Evolutionary conservation across 1,139 yeast species (phyloP), one percentile per base, ranked within the genome.

Genomic region (Arxiozyma slooffiae): DNA sequence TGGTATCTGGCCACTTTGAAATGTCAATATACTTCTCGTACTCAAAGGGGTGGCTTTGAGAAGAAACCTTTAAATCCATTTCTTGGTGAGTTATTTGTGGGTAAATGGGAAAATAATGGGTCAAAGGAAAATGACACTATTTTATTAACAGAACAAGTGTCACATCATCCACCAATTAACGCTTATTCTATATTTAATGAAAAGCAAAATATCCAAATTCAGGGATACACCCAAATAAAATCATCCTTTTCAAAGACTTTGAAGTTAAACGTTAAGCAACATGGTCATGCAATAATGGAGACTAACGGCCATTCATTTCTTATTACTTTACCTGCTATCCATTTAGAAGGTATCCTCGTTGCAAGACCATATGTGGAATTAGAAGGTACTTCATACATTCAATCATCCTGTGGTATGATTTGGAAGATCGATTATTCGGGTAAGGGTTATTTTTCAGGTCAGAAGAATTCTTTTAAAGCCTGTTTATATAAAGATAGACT

Each of bases 101-200:
- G 96, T 48, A 81, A 83, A 63, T 88, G 96, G 95, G 73, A 71
- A 20, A 82, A 79, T 57, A 67, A 67, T 47, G 62, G 76, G 20
- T 64, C 68, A 24, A 77, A 74, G 38, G 62, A 63, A 16, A 94
- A 95, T 36, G 90, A 84, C 56, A 85, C 96, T 20, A 69, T 78
- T 18, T 74, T 90, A 56, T 75, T 87, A 50, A 80, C 90, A 52
- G 97, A 92, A 68, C 97, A 92, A 70, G 97, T 90, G 21, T 81
- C 89, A 55, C 97, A 90, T 70, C 97, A 90, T 66, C 97, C 97
- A 18, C 97, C 97, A 22, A 82, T 86, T 38, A 89, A 97, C 18
- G 97, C 94, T 2, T 92, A 88, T 66, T 78, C 87, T 38, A 77
- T 92, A 50, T 72, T 77, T 64, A 88, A 88, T 65, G 85, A 82